Base-by-base conservation (phyloP, 225 moss, liverwort and hornwort genomes). In the Rhytidiadelphus loreus region DNA sequence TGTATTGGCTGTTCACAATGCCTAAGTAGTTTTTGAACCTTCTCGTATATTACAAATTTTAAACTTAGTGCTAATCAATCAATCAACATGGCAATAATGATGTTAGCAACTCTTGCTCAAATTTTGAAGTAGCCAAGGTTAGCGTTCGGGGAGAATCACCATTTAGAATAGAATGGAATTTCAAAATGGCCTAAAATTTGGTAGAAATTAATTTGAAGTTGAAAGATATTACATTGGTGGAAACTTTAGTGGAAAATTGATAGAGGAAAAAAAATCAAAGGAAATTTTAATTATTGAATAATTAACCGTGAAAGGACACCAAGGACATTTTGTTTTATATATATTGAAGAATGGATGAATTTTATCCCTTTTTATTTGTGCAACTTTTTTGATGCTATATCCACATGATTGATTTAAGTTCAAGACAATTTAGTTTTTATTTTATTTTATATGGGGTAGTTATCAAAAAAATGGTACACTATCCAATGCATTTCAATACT, bases 301-400 rank as follows among this genome's bases (percentile, higher is more conserved):
- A 69, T 13, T 69, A 13, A 68, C 1, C 2, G 2, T 23, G 4
- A 23, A 39, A 23, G 2, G 6, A 66, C 0, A 0, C 4, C 23
- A n/a, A 68, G 4, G 68, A 23, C 4, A 2, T 23, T 68, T 22
- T n/a, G 1, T n/a, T 2, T 65, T 33, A 5, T 35, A 1, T 4
- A 37, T 10, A 65, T 35, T 11, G 6, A 66, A 66, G 22, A 13
- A n/a, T n/a, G 13, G 4, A 68, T n/a, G 12, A 4, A n/a, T 68
- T 23, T 13, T 7, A 22, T 3, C 13, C 1, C 22, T n/a, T 66
- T 35, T 22, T 22, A 68, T n/a, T 68, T 68, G 7, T n/a, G 3
- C n/a, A n/a, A 63, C 8, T 68, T n/a, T 7, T n/a, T 68, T 68
- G 22, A n/a, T 68, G 22, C 7, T n/a, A 22, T n/a, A 22, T n/a